Conservation (phyloP, 164 flowering plant genomes). For the Malania oleifera region DNA sequence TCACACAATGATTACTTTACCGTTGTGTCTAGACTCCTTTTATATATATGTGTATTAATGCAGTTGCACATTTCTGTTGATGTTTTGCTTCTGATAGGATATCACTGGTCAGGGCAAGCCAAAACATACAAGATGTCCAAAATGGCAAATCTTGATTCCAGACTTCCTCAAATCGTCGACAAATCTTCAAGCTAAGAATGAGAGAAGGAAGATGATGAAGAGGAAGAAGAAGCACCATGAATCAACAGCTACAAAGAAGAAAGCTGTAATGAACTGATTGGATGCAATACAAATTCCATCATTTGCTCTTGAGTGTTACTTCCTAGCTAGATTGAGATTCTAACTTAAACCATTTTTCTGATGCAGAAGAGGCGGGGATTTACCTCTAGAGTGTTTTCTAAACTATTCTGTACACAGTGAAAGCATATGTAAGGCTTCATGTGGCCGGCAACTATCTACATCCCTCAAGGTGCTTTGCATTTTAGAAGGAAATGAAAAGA, state of each 20-base stretch:
- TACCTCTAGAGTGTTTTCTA: conserved; percentile 19
- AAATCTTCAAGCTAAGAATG: conserved; percentile 10
- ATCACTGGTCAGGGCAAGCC: conserved; percentile 16
- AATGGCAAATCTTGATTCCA: conserved; percentile 28
- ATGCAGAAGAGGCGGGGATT: conserved; percentile 23
- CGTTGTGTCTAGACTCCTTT: too few species aligned
- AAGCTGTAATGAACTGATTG: conserved; percentile 13
- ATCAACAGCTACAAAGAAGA: conserved; percentile 21
- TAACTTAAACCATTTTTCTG: conserved; percentile 18
- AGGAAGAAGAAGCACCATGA: conserved; percentile 20
- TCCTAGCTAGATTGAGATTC: neutral
- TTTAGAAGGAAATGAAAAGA: too few species aligned
- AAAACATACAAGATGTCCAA: conserved; percentile 16
- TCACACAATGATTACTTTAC: too few species aligned
- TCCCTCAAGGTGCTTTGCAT: too few species aligned
- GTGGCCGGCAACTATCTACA: too few species aligned
- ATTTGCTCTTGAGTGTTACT: neutral
- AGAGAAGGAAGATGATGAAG: conserved; percentile 22
- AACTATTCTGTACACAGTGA: neutral
- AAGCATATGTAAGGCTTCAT: conserved; percentile 17
- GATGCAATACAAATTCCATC: neutral
- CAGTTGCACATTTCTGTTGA: too few species aligned
- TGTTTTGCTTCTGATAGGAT: conserved; percentile 16
- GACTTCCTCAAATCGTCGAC: conserved; percentile 19
- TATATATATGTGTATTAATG: too few species aligned